Base-by-base conservation (phyloP, 1,284 basidiomycete genomes). In the Tilletia horrida region DNA sequence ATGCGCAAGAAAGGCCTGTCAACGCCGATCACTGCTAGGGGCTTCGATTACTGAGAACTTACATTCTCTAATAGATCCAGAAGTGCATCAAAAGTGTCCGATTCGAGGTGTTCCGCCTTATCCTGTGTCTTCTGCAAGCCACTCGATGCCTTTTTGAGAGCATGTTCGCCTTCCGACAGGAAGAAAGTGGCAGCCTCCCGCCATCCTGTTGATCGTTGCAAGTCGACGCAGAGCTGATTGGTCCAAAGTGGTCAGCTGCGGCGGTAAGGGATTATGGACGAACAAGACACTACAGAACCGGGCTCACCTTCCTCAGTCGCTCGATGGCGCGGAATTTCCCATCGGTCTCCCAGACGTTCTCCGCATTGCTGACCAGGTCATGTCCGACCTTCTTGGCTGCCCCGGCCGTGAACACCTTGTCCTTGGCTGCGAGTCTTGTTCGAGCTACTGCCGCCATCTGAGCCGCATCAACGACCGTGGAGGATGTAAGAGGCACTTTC, bases 51-150 rank as follows among this genome's bases (percentile, higher is more conserved):
- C 16, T 18, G 45, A 3, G 23, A 8, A 44, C 64, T 64, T 45
- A 67, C 66, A 42, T 69, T 71, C 45, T 71, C 69, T n/a, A 71
- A 23, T 16, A 71, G 64, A 21, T 69, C 25, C 16, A 71, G 9
- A 8, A 69, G 18, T 9, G 69, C 55, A 18, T 57, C 59, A 21
- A 35, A 59, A 7, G 16, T 40, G 16, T 45, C 13, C 23, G 50
- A 44, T 23, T 67, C 64, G 14, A 40, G 25, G 6, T 66, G 65
- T 2, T 55, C 48, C 13, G 31, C 42, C 21, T 67, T 52, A 2
- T 62, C 18, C 14, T 64, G 44, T n/a, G 62, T 23, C 40, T 44
- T 62, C 6, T 21, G 8, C 11, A 62, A 21, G 21, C 43, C 61
- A 18, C 23, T 16, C 7, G 40, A 21, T 7, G n/a, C 35, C n/a